A percentile compares a stretch with the other conserved stretches of the same genome.
Evolutionary conservation across 2,329 filamentous ascomycete genomes (phyloP).

Genomic region (Nemania abortiva): DNA sequence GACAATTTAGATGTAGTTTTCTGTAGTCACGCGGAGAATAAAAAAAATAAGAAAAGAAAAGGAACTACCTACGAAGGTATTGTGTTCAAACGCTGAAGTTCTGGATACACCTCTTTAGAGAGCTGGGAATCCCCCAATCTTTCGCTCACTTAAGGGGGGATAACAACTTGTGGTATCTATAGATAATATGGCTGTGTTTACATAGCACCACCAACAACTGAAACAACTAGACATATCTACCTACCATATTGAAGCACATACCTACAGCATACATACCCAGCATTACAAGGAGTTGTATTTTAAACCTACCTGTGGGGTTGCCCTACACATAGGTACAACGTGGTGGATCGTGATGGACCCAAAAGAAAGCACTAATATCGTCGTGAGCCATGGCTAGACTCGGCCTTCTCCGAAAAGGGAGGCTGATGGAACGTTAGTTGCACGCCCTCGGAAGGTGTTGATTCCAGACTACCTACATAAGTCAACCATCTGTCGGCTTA

Average conservation of each 20-base stretch:
- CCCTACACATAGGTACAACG: background rate
- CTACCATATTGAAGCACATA: background rate
- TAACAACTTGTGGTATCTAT: background rate
- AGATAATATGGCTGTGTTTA: background rate
- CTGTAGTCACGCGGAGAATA: background rate
- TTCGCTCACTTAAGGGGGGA: constrained; percentile 1
- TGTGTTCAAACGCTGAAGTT: background rate
- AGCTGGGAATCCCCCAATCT: background rate
- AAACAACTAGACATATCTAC: background rate
- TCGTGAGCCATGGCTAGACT: constrained; percentile 15
- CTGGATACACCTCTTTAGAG: background rate
- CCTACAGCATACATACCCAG: no score
- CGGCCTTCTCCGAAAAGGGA: constrained; percentile 35
- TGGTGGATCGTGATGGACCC: constrained; percentile 6
- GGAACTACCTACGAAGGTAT: background rate
- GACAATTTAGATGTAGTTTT: background rate
- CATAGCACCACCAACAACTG: constrained; percentile 15
- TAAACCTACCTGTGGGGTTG: background rate
- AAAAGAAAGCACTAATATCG: constrained; percentile 1
- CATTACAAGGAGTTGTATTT: constrained; percentile 6
- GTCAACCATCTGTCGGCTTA: constrained; percentile 13
- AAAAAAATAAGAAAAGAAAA: background rate
- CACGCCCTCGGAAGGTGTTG: constrained; percentile 14
- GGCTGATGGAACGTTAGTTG: constrained; percentile 23
- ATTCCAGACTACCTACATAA: constrained; percentile 10